Base-by-base conservation (phyloP, 371 early-diverging fungal species). In the Coemansia sp. region DNA sequence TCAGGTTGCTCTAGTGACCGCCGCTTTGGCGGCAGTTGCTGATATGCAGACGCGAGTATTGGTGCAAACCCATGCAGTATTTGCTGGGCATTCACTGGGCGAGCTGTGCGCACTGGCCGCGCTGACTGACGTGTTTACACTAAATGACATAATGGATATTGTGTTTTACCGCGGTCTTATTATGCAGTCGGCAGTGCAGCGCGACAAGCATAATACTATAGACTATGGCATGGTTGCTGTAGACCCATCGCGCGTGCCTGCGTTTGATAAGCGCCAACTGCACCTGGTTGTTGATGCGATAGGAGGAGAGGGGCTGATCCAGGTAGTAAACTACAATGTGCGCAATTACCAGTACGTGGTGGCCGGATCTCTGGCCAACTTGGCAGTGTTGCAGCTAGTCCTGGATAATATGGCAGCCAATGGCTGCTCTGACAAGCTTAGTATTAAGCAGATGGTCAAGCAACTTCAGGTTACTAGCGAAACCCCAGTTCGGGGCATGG, bases 91-190 rank as follows among this genome's bases (percentile, higher is more conserved):
- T 84, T 92, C 92, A 55, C 87, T 97, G 58, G 97, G 97, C 79
- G 97, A 97, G 77, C 94, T 94, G 68, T 90, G 94, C 70, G 95
- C 92, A 59, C 83, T 97, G 56, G 88, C 92, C 4, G 85, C 95
- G 24, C 87, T 95, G 34, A 94, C 91, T 69, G 86, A 91, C 73
- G 88, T 95, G 4, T 82, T 97, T 40, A 85, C 89, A n/a, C 84
- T 95, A 60, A 92, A 92, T 68, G 83, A 88, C 22, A 79, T 93
- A 21, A 88, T 94, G 60, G 95, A 95, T 68, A 87, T 97, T 59
- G 92, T 91, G 24, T 95, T 97, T 82, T 95, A 93, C 81, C 93
- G 97, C 78, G 97, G 97, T 72, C 88, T 95, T 90, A 92, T 94
- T 24, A 95, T 97, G 96, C 96, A 95, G 79, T 88, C 90, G 37